Evolutionary conservation across 2,329 filamentous ascomycete genomes (phyloP).

Genomic region (Fusarium temperatum): DNA sequence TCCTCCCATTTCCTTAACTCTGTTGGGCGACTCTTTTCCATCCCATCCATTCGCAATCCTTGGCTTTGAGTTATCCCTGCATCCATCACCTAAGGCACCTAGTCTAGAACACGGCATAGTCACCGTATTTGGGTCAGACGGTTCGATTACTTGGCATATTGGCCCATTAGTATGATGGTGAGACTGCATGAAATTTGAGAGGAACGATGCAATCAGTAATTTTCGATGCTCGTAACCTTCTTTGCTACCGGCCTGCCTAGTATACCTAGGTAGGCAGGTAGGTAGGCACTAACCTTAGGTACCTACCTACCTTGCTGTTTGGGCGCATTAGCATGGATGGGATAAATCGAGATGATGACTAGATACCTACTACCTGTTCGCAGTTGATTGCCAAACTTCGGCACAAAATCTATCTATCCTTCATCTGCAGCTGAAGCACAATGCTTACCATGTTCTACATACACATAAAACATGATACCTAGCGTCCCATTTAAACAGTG

Average conservation of each 20-base stretch:
- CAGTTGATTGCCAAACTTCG: background rate
- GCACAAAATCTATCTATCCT: background rate
- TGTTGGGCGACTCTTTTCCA: constrained; percentile 19
- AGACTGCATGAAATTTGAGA: constrained; percentile 11
- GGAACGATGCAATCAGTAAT: constrained; percentile 7
- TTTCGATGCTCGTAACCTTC: background rate
- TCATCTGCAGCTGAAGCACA: background rate
- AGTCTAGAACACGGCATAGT: constrained; percentile 17
- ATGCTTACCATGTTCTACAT: background rate
- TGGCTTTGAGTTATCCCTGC: constrained; percentile 23
- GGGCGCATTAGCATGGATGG: background rate
- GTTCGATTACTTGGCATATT: constrained; percentile 5
- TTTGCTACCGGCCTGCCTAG: background rate
- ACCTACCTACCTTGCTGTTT: background rate
- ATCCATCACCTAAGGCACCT: constrained; percentile 1
- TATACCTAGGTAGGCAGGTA: no score
- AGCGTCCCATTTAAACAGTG: background rate
- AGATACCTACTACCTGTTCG: background rate
- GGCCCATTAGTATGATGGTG: constrained; percentile 1
- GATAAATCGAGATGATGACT: background rate
- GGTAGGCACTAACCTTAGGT: background rate
- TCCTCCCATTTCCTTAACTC: background rate
- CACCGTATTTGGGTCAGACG: constrained; percentile 10
- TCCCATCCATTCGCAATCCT: constrained; percentile 17
- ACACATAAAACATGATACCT: background rate